Evolutionary conservation across 768 basidiomycete species (phyloP), one percentile per base, ranked within the genome.

Genomic region (Dioszegia hungarica): DNA sequence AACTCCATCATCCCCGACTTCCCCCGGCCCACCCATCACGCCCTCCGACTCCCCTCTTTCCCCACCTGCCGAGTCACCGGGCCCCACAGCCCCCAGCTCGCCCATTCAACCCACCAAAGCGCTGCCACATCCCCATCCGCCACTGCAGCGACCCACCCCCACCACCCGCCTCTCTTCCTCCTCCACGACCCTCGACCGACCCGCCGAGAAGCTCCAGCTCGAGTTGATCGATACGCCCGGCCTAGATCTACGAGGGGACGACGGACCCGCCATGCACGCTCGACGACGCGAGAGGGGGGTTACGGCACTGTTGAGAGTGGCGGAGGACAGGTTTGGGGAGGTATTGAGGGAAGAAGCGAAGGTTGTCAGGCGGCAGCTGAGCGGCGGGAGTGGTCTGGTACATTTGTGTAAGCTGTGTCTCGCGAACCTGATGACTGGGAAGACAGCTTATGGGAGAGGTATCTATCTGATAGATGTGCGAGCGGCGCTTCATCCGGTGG

Each of bases 221-320:
- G 43, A 61, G 8, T 14, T 72, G 4, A 65, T 68, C 50, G 70
- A 72, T 53, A 69, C 70, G 1, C 70, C 70, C 9, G 70, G 70
- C 20, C 52, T 72, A 12, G 60, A 64, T n/a, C 45, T 72, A 0
- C 39, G 46, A 4, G 2, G 27, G 6, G 29, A 38, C 10, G 56
- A 63, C 34, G 53, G 43, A 9, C 41, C 27, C 2, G 36, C 51
- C 2, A 38, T 62, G 5, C 19, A 49, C 8, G 51, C 39, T 5
- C 56, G 40, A 17, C 55, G 59, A 38, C 45, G 70, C 5, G 62
- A 68, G 25, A 44, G 70, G 29, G 70, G 70, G 2, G 54, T 69
- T 3, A 25, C 22, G 12, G 67, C 62, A 11, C 38, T 72, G 22
- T n/a, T 67, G 17, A 41, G 65, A 24, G 27, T 72, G 36, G 29